Evolutionary conservation across 2,329 filamentous ascomycete genomes (phyloP).

Genomic region (Epichloe coenophiala): DNA sequence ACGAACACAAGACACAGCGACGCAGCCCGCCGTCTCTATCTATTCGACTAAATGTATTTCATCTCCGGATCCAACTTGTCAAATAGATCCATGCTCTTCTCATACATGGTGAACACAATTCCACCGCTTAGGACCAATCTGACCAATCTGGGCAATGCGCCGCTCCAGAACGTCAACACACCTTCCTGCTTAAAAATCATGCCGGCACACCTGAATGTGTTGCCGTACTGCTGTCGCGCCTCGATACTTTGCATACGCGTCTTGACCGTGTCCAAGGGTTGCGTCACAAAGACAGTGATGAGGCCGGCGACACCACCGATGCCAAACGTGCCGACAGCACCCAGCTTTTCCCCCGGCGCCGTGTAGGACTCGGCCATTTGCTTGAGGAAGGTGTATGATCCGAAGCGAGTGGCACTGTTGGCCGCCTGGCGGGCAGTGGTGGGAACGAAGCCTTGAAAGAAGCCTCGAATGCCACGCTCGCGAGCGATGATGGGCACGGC

Average conservation of each 20-base stretch:
- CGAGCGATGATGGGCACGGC: conserved; percentile 75
- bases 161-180: conserved; percentile 83
- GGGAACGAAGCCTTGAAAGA: conserved; percentile 94
- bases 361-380: conserved; percentile 88
- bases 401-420: conserved; percentile 85
- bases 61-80: conserved; percentile 67
- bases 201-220: conserved; percentile 70
- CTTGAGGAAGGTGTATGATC: conserved; percentile 78
- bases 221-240: conserved; percentile 67
- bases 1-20: not conserved
- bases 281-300: conserved; percentile 73
- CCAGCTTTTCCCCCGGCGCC: conserved; percentile 92
- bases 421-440: conserved; percentile 91
- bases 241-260: conserved; percentile 97
- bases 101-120: conserved; percentile 97
- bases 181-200: conserved; percentile 85
- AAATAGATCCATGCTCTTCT: conserved; percentile 89
- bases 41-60: conserved; percentile 53
- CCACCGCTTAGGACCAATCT: conserved; percentile 83
- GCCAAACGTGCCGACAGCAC: conserved; percentile 73
- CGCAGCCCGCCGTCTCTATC: not conserved
- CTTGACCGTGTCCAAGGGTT: conserved; percentile 84
- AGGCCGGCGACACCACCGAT: conserved; percentile 81
- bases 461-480: conserved; percentile 78
- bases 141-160: conserved; percentile 73